phyloP scores from a whole-genome alignment of 129 eudicot species.

The Solidago caesia region DNA sequence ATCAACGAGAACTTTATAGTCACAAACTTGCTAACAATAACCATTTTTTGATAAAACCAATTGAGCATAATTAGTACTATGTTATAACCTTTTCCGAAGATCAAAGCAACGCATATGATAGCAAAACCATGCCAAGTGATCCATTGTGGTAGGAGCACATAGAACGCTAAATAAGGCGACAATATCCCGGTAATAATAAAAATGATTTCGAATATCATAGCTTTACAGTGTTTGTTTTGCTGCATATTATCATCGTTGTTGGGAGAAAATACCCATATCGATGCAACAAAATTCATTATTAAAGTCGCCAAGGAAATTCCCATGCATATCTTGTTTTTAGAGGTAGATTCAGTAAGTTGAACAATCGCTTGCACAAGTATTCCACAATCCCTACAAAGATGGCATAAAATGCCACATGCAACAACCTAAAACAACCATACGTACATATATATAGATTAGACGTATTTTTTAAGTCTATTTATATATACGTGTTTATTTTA shows the following conservation, averaged over 20 bases:
- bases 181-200: slow-evolving; percentile 16
- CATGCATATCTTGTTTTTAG: slow-evolving; percentile 10
- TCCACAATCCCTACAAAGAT: slow-evolving; percentile 8
- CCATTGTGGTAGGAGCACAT: slow-evolving; percentile 17
- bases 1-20: no score
- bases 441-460: no score
- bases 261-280: slow-evolving; percentile 1
- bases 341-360: slow-evolving; percentile 8
- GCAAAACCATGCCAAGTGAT: slow-evolving; percentile 25
- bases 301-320: slow-evolving; percentile 13
- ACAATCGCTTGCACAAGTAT: slow-evolving; percentile 10
- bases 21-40: no score
- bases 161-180: slow-evolving; percentile 17
- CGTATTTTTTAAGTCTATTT: no score
- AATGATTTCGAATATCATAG: no score
- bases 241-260: neutral
- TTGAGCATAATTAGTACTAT: no score
- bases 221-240: neutral
- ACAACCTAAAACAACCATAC: neutral
- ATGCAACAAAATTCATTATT: slow-evolving; percentile 9
- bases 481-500: no score
- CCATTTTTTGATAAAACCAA: no score
- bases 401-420: neutral
- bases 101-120: slow-evolving; percentile 6
- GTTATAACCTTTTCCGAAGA: neutral